These are phyloP conservation scores for Lathyrus oleraceus DNA, from an alignment of 306 rosid species.

Conservation along the genomic window DNA sequence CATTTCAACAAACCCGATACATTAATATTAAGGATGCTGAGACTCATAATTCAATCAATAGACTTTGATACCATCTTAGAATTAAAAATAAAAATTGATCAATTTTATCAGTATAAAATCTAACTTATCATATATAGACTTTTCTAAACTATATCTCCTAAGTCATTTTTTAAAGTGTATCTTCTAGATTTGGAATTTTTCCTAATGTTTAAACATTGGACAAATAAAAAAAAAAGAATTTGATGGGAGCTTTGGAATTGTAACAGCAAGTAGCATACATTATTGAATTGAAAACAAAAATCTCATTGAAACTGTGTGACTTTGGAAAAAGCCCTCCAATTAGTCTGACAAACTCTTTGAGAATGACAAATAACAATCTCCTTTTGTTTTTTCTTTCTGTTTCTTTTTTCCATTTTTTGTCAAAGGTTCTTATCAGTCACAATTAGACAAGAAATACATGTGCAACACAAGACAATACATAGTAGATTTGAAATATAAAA, in stretches of 20 bases:
- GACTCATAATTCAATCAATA: too few relatives aligned
- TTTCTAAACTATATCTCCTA: too few relatives aligned
- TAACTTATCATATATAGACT: too few relatives aligned
- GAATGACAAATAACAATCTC: conserved; percentile 22
- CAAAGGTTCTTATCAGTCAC: not conserved
- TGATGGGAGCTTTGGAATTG: not conserved
- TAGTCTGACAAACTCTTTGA: not conserved
- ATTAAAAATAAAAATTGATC: too few relatives aligned
- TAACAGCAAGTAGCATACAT: not conserved
- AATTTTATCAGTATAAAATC: too few relatives aligned
- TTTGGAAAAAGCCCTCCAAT: not conserved
- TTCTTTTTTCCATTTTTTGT: not conserved
- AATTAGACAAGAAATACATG: conserved; percentile 4
- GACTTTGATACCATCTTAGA: too few relatives aligned
- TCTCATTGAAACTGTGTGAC: not conserved
- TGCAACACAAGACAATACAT: not conserved
- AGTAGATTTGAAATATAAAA: not conserved
- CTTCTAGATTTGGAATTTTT: too few relatives aligned
- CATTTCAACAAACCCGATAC: too few relatives aligned
- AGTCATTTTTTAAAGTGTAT: too few relatives aligned
- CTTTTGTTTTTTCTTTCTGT: not conserved
- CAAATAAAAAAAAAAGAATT: not conserved
- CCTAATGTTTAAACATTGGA: too few relatives aligned
- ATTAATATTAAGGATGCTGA: too few relatives aligned
- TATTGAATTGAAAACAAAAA: not conserved